Base-by-base conservation (phyloP, 108 stramenopile species). In the Cyclotella baltica region DNA sequence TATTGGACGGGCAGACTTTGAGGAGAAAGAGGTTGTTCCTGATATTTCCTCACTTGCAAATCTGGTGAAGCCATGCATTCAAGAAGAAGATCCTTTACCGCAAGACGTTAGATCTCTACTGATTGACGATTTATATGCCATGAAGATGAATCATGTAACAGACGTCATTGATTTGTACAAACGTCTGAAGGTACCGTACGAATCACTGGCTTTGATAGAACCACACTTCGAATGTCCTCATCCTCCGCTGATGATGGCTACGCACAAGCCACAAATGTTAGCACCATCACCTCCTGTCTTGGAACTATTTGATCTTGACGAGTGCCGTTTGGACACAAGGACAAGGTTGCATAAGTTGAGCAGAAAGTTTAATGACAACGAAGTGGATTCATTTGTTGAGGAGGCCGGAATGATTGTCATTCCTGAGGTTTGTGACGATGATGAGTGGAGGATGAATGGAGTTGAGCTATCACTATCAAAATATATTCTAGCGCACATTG, bases 271-370 rank as follows among this genome's bases (percentile, higher is more conserved):
- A 28, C 64, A 71, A 19, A 83, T 90, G 86, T 68, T 86, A 0
- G 87, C 86, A 29, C 79, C 36, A 34, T 88, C 90, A 4, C 81
- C 91, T 18, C 95, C 95, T 16, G 87, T 91, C 34, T 83, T 96
- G 63, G 95, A 96, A 66, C 87, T 89, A 47, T 96, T 96, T 69
- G 92, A 96, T 83, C 86, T 96, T 25, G 95, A 96, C 78, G 95
- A 94, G 71, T 89, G 93, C 75, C 92, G 93, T 55, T 87, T 90
- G 27, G 78, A 84, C 62, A 85, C 87, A 30, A 66, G 80, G 40
- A 66, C 86, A 20, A 86, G 93, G 3, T 78, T 96, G 43, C 90
- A 89, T 4, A 90, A 91, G 83, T 87, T 96, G 38, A 89, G 88
- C 16, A 91, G 90, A 75, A 89, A 88, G 77, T 93, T 86, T 80